Conservation (phyloP, 164 flowering plant genomes). For the Vitis vinifera region DNA sequence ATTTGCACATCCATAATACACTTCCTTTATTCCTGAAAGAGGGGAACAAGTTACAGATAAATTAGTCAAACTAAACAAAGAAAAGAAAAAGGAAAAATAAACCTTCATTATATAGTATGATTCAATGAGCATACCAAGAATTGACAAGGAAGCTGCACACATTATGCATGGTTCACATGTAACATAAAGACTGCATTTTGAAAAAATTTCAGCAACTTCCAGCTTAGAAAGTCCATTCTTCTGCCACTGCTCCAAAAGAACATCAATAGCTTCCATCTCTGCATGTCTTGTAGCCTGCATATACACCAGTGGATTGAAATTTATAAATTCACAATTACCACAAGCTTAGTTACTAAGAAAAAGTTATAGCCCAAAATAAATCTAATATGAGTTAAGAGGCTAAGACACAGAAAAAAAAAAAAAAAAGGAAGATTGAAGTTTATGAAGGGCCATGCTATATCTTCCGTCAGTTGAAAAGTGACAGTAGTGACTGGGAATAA, state of each 20-base stretch:
- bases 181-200: constrained; percentile 76
- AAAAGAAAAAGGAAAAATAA: background rate
- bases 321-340: background rate
- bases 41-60: background rate
- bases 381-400: too few species aligned
- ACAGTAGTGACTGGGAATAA: too few species aligned
- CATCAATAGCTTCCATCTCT: constrained; percentile 93
- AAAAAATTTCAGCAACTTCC: constrained; percentile 60
- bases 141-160: constrained; percentile 90
- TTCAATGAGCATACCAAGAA: constrained; percentile 56
- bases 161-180: constrained; percentile 99
- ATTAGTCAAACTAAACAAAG: background rate
- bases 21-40: constrained; percentile 69
- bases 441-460: too few species aligned
- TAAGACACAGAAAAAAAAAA: background rate
- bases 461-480: too few species aligned
- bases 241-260: constrained; percentile 71
- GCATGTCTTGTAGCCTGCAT: constrained; percentile 91
- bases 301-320: background rate
- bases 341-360: background rate
- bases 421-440: background rate
- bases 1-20: constrained; percentile 88
- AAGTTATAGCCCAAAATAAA: background rate
- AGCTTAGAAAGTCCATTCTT: constrained; percentile 48
- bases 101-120: background rate